A percentile compares a stretch with the other conserved stretches of the same genome.
Conservation (phyloP, 139 green algal species). For the Bryopsis sp. region DNA sequence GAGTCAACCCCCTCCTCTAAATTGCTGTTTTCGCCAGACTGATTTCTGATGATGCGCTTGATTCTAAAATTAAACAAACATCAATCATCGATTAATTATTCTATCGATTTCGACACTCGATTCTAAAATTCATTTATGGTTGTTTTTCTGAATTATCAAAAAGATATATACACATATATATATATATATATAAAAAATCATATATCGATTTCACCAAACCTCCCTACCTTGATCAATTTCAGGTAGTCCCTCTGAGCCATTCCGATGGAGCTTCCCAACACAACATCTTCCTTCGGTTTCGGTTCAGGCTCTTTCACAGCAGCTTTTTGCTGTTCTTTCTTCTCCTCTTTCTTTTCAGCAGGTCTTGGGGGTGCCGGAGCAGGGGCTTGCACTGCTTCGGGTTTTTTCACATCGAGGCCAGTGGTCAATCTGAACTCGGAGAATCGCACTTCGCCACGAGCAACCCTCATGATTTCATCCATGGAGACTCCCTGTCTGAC, state of each 20-base stretch:
- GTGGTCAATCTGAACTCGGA: background rate
- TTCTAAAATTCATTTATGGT: too few species aligned
- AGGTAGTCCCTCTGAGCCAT: background rate
- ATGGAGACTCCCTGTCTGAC: constrained; percentile 1
- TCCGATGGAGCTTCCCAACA: background rate
- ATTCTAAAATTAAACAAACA: too few species aligned
- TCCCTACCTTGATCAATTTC: constrained; percentile 6
- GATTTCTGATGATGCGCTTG: too few species aligned
- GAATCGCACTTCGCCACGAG: constrained; percentile 26
- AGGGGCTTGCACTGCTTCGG: background rate
- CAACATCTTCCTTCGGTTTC: background rate
- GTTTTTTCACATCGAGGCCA: constrained; percentile 1
- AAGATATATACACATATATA: too few species aligned
- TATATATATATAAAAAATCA: too few species aligned
- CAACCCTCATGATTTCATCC: constrained; percentile 24
- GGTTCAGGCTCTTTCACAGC: background rate
- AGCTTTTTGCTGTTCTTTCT: background rate
- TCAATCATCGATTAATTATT: too few species aligned
- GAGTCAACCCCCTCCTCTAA: too few species aligned
- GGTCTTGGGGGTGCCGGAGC: background rate
- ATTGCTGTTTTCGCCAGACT: too few species aligned
- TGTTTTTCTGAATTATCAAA: too few species aligned
- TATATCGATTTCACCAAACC: too few species aligned
- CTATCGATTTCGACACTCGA: too few species aligned
- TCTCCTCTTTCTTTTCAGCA: too few species aligned